Evolutionary conservation across 495 filamentous ascomycete species (phyloP).

Genomic region (Podospora australis): DNA sequence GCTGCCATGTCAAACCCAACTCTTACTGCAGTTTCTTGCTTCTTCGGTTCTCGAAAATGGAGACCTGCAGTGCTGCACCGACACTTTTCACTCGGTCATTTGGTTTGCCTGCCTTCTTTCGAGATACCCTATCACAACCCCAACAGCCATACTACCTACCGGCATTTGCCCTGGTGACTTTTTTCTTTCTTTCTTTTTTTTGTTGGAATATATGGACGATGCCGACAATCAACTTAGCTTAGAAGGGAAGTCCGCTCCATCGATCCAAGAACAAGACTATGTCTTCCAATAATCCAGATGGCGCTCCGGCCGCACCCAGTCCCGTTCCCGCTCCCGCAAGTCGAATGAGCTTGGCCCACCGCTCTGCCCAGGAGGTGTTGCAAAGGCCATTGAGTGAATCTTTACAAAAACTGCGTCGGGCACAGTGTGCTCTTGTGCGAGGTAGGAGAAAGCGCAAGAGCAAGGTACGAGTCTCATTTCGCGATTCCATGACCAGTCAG

Average conservation of each 20-base stretch:
- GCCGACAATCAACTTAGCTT: conserved; percentile 43
- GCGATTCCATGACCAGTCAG: conserved; percentile 11
- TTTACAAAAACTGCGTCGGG: conserved; percentile 22
- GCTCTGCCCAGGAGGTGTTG: conserved; percentile 33
- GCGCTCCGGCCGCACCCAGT: no score
- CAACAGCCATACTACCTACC: background rate
- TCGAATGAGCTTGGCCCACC: conserved; percentile 21
- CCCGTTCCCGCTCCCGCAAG: conserved; percentile 11
- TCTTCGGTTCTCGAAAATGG: no score
- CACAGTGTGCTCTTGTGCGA: conserved; percentile 18
- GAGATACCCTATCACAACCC: no score
- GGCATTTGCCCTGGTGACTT: background rate
- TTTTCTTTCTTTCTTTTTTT: conserved; percentile 14
- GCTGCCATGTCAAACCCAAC: no score
- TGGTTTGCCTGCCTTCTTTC: no score
- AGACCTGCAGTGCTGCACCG: background rate
- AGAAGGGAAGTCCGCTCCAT: conserved; percentile 41
- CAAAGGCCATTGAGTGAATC: conserved; percentile 27
- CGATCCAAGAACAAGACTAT: conserved; percentile 31
- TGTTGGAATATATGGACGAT: conserved; percentile 40
- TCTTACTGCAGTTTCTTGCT: no score
- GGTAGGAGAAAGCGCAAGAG: conserved; percentile 14
- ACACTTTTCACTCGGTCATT: background rate
- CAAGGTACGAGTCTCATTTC: conserved; percentile 24
- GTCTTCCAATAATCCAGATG: conserved; percentile 20